phyloP scores from a whole-genome alignment of 129 eudicot genomes.

The Escallonia herrerae region DNA sequence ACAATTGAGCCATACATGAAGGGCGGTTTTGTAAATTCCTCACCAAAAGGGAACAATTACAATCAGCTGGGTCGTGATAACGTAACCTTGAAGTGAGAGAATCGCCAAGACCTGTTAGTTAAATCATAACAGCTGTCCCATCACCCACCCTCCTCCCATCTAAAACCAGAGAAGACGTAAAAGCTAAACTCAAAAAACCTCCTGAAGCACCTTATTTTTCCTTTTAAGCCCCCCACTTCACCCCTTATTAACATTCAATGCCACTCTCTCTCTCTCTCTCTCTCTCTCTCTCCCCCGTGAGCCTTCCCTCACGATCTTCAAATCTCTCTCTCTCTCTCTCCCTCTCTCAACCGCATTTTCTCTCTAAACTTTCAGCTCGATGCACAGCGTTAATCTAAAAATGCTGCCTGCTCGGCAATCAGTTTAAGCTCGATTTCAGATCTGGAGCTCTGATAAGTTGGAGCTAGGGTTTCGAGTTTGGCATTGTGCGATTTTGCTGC shows the following conservation, averaged over 20 bases:
- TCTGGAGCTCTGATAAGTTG: constrained; percentile 20
- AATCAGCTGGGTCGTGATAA: constrained; percentile 4
- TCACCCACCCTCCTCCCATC: constrained; percentile 4
- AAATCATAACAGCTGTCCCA: not conserved
- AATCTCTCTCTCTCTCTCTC: not conserved
- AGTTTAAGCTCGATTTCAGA: constrained; percentile 42
- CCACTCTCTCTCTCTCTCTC: constrained; percentile 16
- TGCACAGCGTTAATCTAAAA: not conserved
- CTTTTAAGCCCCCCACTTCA: constrained; percentile 1
- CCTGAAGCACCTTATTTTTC: not conserved
- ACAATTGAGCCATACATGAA: not conserved
- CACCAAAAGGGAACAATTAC: constrained; percentile 12
- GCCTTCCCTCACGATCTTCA: not conserved
- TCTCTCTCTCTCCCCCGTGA: constrained; percentile 10
- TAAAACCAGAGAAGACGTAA: not conserved
- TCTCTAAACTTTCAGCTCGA: constrained; percentile 2
- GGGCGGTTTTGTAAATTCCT: not conserved
- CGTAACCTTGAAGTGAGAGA: constrained; percentile 52
- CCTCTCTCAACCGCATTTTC: not conserved
- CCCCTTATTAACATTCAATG: constrained; percentile 12
- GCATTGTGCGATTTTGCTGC: no score
- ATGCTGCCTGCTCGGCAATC: constrained; percentile 4
- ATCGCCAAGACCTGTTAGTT: constrained; percentile 26
- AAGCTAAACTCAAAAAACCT: constrained; percentile 8
- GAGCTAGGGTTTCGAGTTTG: constrained; percentile 45